phyloP scores from a whole-genome alignment of 2,329 filamentous ascomycete species.

The Scorias spongiosa region DNA sequence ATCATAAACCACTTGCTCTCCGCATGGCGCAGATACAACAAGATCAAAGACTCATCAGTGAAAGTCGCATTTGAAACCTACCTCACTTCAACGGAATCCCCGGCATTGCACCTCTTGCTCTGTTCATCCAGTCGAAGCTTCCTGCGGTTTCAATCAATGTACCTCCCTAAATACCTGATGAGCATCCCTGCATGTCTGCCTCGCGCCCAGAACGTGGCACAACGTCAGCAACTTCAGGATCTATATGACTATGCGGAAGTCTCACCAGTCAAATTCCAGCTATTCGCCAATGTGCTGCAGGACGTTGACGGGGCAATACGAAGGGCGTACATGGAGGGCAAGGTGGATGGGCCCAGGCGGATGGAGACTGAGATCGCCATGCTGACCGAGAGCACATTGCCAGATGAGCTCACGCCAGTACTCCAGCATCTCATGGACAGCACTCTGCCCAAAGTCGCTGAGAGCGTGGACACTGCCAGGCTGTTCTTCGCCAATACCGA shows the following conservation, averaged over 20 bases:
- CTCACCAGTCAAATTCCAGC: constrained; percentile 30
- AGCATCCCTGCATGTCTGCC: constrained; percentile 3
- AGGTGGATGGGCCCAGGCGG: constrained; percentile 30
- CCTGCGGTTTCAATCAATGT: constrained; percentile 51
- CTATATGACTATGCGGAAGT: constrained; percentile 36
- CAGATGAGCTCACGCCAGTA: constrained; percentile 33
- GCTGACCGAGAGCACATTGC: constrained; percentile 36
- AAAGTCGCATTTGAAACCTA: constrained; percentile 10
- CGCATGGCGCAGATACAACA: constrained; percentile 15
- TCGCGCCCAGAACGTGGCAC: constrained; percentile 35
- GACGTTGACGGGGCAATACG: constrained; percentile 53
- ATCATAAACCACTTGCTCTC: constrained; percentile 39
- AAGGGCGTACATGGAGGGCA: constrained; percentile 36
- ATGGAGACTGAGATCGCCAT: constrained; percentile 37
- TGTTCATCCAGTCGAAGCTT: constrained; percentile 62
- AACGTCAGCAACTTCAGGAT: constrained; percentile 33
- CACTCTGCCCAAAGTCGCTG: constrained; percentile 40
- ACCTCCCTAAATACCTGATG: constrained; percentile 28
- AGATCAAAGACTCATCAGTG: constrained; percentile 1
- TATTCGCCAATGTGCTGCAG: constrained; percentile 32
- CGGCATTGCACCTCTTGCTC: constrained; percentile 41
- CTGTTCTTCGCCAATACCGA: constrained; percentile 60
- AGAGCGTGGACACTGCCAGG: constrained; percentile 46
- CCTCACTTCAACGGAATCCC: constrained; percentile 8
- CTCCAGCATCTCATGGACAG: constrained; percentile 34